phyloP scores from a whole-genome alignment of 805 yeast species.

The Kazachstania taianensis region DNA sequence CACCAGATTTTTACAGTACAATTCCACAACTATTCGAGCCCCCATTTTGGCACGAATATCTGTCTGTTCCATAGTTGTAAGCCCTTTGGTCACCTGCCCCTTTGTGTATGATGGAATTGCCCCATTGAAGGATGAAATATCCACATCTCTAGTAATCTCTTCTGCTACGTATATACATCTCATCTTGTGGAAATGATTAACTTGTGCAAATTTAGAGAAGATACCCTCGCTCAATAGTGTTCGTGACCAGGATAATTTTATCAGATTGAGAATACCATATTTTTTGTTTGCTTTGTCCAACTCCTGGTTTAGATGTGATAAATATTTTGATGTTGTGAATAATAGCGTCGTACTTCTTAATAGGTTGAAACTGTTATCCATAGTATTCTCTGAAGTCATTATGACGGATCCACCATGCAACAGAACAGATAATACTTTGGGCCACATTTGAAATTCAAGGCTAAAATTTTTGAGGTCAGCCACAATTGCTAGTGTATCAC shows the following conservation, averaged over 20 bases:
- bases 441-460: slow-evolving; percentile 34
- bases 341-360: slow-evolving; percentile 2
- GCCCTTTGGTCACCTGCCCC: slow-evolving; percentile 10
- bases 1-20: slow-evolving; percentile 29
- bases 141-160: slow-evolving; percentile 12
- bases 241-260: slow-evolving; percentile 30
- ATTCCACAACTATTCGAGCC: slow-evolving; percentile 44
- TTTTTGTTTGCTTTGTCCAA: background rate
- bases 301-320: background rate
- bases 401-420: slow-evolving; percentile 28
- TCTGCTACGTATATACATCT: slow-evolving; percentile 36
- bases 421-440: slow-evolving; percentile 29
- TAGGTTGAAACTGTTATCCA: background rate
- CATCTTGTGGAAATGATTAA: slow-evolving; percentile 13
- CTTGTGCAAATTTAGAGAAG: slow-evolving; percentile 30
- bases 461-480: slow-evolving; percentile 9
- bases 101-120: slow-evolving; percentile 9
- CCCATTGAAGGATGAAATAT: slow-evolving; percentile 11
- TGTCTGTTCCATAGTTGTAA: slow-evolving; percentile 29
- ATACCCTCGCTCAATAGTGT: slow-evolving; percentile 42
- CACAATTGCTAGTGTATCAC: slow-evolving; percentile 26
- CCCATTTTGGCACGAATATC: slow-evolving; percentile 37
- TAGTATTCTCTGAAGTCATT: no score
- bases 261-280: slow-evolving; percentile 9
- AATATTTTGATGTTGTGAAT: background rate